Base-by-base conservation (phyloP, 2,329 filamentous ascomycete genomes). In the Aspergillus glaucus region DNA sequence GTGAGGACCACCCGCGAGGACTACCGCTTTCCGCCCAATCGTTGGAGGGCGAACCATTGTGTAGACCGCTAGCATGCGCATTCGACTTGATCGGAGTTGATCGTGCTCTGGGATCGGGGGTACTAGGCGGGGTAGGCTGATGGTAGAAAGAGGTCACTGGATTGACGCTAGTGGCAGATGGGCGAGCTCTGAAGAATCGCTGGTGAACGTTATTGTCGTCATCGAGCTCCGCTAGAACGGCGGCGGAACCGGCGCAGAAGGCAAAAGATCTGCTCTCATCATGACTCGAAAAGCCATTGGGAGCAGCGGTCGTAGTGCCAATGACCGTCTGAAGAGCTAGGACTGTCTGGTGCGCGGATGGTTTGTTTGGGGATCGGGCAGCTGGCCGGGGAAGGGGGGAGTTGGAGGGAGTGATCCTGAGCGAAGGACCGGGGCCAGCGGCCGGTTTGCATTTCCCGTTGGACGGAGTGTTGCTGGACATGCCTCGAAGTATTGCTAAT, bases 191-290 rank as follows among this genome's bases (percentile, higher is more conserved):
- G 73, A 88, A 97, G 74, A 97, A 97, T 51, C 89, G 85, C 66
- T 97, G 92, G 1, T 79, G 79, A 61, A 85, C 70, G 50, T 74
- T 68, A 53, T 78, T 63, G 28, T 87, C 77, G 45, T 83, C 80
- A 55, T 88, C 81, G 46, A 96, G 77, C 57, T 87, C 84, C 6
- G 91, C 88, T 15, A 97, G 81, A 0, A 98, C 88, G n/a, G 89
- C 92, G 40, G 92, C 89, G 8, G 90, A 93, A 48, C 93, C 93
- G 7, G 93, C 92, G 54, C 90, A 91, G 66, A 95, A 93, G 48
- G 90, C 90, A 69, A 97, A 95, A 45, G 77, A 77, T 49, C 74
- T 74, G 46, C 79, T 85, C 10, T 84, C 81, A 37, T 85, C 76
- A 51, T 92, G 82, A 55, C 81, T 84, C 65, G 94, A 90, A 68